Percentiles rank a stretch among this genome's conserved stretches.
Evolutionary conservation across 2,329 filamentous ascomycete species (phyloP).

Genomic region (Verticillium isaacii): DNA sequence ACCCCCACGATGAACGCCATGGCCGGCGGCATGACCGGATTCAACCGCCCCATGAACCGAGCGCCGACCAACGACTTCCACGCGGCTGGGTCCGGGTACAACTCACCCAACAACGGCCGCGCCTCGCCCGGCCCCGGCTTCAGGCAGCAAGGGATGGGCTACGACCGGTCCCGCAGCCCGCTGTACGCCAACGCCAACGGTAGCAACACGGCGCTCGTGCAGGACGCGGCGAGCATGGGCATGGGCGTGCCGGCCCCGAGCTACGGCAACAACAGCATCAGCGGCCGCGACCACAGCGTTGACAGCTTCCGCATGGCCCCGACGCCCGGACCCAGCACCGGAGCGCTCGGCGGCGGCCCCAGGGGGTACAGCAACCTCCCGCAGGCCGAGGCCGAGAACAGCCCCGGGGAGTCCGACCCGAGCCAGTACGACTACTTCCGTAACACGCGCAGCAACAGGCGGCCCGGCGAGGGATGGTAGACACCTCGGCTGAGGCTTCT

Average conservation of each 20-base stretch:
- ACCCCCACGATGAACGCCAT: slow-evolving; percentile 39
- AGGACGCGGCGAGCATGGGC: slow-evolving; percentile 48
- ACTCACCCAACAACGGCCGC: slow-evolving; percentile 6
- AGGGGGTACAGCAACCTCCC: slow-evolving; percentile 56
- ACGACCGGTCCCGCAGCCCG: slow-evolving; percentile 33
- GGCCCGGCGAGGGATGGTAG: slow-evolving; percentile 1
- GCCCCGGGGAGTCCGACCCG: slow-evolving; percentile 32
- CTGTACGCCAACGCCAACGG: slow-evolving; percentile 48
- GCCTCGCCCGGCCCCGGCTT: slow-evolving; percentile 8
- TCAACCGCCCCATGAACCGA: slow-evolving; percentile 1
- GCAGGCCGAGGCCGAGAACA: slow-evolving; percentile 42
- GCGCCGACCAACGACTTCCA: slow-evolving; percentile 13
- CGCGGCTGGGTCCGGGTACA: slow-evolving; percentile 13
- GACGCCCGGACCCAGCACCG: slow-evolving; percentile 36
- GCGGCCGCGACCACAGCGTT: slow-evolving; percentile 16
- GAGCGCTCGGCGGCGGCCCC: slow-evolving; percentile 53
- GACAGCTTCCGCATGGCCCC: slow-evolving; percentile 20
- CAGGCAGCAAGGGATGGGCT: slow-evolving; percentile 12
- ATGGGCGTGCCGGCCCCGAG: slow-evolving; percentile 24
- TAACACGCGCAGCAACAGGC: background rate
- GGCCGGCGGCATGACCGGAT: slow-evolving; percentile 19
- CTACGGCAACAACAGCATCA: slow-evolving; percentile 4
- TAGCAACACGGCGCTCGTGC: slow-evolving; percentile 48
- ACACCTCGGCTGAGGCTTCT: background rate
- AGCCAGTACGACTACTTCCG: slow-evolving; percentile 55